Percentiles rank a stretch among this genome's conserved stretches.
These are phyloP conservation scores for Myxozyma nipponensis DNA, from an alignment of 805 yeast genomes.

Conservation along the genomic window DNA sequence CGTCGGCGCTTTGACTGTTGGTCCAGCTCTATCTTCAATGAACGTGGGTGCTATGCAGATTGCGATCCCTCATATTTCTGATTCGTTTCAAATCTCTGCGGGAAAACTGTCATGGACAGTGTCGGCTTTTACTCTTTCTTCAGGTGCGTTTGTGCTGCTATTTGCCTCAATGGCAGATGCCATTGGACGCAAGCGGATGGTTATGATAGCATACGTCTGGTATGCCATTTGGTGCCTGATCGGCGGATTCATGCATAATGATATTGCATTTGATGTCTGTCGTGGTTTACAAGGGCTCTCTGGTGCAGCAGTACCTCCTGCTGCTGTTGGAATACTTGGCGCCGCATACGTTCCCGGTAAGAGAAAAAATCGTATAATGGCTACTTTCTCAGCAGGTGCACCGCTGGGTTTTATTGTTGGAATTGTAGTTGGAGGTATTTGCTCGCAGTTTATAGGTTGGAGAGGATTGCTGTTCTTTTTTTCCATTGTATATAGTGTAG, in stretches of 20 bases:
- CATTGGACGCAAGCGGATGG: slow-evolving; percentile 43
- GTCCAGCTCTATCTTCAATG: slow-evolving; percentile 43
- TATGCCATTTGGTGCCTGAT: slow-evolving; percentile 38
- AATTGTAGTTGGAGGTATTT: slow-evolving; percentile 44
- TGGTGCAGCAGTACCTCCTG: slow-evolving; percentile 46
- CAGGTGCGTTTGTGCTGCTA: slow-evolving; percentile 43
- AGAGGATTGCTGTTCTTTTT: slow-evolving; percentile 43
- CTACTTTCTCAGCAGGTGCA: slow-evolving; percentile 48
- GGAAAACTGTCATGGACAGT: slow-evolving; percentile 45
- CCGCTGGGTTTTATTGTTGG: slow-evolving; percentile 48
- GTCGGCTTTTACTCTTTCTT: slow-evolving; percentile 42
- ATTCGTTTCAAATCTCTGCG: slow-evolving; percentile 39
- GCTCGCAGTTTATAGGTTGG: slow-evolving; percentile 42
- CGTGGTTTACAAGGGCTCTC: slow-evolving; percentile 45
- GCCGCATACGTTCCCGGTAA: slow-evolving; percentile 31
- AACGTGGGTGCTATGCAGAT: slow-evolving; percentile 40
- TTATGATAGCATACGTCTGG: slow-evolving; percentile 37
- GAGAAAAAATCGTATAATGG: slow-evolving; percentile 24
- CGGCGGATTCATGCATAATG: slow-evolving; percentile 34
- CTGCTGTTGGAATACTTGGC: slow-evolving; percentile 48
- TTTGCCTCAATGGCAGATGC: slow-evolving; percentile 47
- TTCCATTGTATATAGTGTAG: slow-evolving; percentile 39
- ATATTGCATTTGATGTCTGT: slow-evolving; percentile 39
- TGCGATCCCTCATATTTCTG: slow-evolving; percentile 38
- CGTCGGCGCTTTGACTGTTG: slow-evolving; percentile 35